A percentile compares a stretch with the other conserved stretches of the same genome.
Evolutionary conservation across 768 basidiomycete species (phyloP).

Genomic region (Rhizopogon salebrosus): DNA sequence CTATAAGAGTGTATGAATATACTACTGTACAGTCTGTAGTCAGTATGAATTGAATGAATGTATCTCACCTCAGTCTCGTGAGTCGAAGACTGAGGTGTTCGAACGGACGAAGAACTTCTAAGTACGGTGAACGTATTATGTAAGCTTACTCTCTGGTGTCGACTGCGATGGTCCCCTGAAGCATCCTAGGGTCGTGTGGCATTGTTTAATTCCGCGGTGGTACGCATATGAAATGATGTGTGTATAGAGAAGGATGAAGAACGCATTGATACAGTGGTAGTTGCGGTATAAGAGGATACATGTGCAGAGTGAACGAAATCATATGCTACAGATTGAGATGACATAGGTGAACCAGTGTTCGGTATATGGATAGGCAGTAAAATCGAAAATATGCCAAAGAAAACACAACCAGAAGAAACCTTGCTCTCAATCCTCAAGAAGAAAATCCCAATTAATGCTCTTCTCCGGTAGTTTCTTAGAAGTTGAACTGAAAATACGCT

Average conservation of each 20-base stretch:
- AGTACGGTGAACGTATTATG: no score
- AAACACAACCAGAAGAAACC: not conserved
- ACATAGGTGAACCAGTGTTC: not conserved
- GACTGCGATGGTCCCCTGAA: no score
- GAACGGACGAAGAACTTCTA: no score
- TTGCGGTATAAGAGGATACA: conserved; percentile 4
- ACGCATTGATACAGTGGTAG: not conserved
- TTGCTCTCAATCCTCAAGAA: conserved; percentile 55
- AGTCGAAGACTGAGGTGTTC: no score
- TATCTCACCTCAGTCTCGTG: no score
- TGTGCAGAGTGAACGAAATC: conserved; percentile 4
- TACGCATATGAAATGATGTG: no score
- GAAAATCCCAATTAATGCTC: conserved; percentile 72
- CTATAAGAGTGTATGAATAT: no score
- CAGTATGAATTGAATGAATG: no score
- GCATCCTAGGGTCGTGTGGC: no score
- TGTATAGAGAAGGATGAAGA: not conserved
- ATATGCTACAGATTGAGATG: conserved; percentile 3
- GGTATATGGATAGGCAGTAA: conserved; percentile 2
- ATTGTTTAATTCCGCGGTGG: no score
- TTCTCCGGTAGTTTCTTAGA: conserved; percentile 45
- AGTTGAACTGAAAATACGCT: conserved; percentile 56
- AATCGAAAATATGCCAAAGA: conserved; percentile 10
- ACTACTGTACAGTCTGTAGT: no score
- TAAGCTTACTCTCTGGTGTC: no score